Conservation (phyloP, 805 yeast genomes). For the Spencermartinsiella europaea region DNA sequence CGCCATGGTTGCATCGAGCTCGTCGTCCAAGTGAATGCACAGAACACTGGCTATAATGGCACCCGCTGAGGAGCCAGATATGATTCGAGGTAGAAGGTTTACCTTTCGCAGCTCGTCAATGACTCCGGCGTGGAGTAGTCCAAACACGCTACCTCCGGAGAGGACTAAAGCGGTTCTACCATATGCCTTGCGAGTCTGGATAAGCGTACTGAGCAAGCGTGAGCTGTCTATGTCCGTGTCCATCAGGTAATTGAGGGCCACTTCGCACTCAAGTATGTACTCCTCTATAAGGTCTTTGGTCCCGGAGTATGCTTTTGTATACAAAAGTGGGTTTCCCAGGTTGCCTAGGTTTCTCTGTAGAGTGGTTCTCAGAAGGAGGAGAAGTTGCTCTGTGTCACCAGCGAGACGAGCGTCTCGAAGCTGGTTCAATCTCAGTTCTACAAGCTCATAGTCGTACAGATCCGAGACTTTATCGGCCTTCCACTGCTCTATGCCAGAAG, state of each 20-base stretch:
- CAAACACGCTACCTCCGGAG: slow-evolving; percentile 95
- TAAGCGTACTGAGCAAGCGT: slow-evolving; percentile 68
- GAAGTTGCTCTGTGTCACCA: slow-evolving; percentile 53
- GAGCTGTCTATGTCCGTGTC: slow-evolving; percentile 48
- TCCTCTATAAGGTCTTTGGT: slow-evolving; percentile 81
- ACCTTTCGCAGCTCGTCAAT: slow-evolving; percentile 70
- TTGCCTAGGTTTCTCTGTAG: slow-evolving; percentile 84
- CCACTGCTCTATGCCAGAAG: slow-evolving; percentile 68
- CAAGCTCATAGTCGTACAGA: slow-evolving; percentile 68
- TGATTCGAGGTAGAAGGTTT: slow-evolving; percentile 74
- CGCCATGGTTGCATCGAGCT: slow-evolving; percentile 47
- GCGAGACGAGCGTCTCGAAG: slow-evolving; percentile 53
- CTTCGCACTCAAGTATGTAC: slow-evolving; percentile 71
- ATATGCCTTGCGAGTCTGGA: slow-evolving; percentile 83
- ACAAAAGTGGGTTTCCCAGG: slow-evolving; percentile 75
- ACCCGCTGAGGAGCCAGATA: slow-evolving; percentile 95
- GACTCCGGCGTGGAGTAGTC: slow-evolving; percentile 89
- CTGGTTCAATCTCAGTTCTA: slow-evolving; percentile 48
- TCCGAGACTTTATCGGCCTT: slow-evolving; percentile 52
- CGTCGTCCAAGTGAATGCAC: slow-evolving; percentile 74
- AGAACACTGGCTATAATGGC: slow-evolving; percentile 88
- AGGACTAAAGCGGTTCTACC: slow-evolving; percentile 94
- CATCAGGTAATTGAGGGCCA: slow-evolving; percentile 36
- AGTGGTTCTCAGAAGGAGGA: slow-evolving; percentile 75
- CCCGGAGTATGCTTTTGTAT: slow-evolving; percentile 75